These are phyloP conservation scores for Helminthosporium solani DNA, from an alignment of 2,329 filamentous ascomycete genomes.

Conservation along the genomic window DNA sequence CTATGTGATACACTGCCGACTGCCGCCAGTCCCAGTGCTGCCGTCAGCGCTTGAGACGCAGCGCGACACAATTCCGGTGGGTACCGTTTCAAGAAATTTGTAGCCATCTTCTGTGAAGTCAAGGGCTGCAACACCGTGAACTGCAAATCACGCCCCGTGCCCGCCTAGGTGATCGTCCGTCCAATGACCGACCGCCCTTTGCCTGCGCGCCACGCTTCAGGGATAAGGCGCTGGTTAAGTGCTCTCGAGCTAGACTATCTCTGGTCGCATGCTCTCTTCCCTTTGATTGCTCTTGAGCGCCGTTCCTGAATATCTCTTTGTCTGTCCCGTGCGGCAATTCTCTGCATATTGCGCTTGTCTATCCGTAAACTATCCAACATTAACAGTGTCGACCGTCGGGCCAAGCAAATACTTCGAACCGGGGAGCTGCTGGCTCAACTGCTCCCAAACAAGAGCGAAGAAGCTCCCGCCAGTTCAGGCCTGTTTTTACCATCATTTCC, in stretches of 20 bases:
- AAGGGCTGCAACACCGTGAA: conserved; percentile 21
- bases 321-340: conserved; percentile 15
- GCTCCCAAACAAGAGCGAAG: conserved; percentile 24
- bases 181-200: conserved; percentile 34
- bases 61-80: conserved; percentile 26
- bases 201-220: conserved; percentile 34
- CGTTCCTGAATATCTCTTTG: conserved; percentile 13
- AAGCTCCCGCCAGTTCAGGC: conserved; percentile 33
- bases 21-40: neutral
- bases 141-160: conserved; percentile 30
- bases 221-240: too few relatives aligned
- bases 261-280: conserved; percentile 3
- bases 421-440: conserved; percentile 22
- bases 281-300: conserved; percentile 25
- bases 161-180: conserved; percentile 19
- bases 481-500: conserved; percentile 38
- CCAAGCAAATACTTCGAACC: conserved; percentile 30
- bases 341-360: conserved; percentile 18
- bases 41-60: conserved; percentile 29
- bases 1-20: neutral
- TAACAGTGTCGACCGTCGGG: conserved; percentile 34
- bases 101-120: conserved; percentile 19
- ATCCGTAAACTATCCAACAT: conserved; percentile 35
- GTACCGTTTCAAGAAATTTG: conserved; percentile 31
- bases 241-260: too few relatives aligned